Conservation (phyloP, 306 rosid genomes). For the Gleditsia sinensis region DNA sequence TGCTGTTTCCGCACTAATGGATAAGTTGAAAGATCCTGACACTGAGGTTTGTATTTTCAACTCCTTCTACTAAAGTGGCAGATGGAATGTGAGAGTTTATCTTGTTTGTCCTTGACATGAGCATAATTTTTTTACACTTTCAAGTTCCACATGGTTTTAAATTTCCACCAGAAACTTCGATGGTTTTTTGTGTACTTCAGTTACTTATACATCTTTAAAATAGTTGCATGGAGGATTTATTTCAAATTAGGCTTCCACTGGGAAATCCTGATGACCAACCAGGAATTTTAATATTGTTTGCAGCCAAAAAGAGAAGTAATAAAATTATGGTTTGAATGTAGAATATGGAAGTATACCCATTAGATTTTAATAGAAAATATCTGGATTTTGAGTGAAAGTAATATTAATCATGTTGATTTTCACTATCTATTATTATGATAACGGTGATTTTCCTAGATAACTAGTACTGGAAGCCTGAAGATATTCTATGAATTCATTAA, state of each 20-base stretch:
- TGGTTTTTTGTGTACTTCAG: background rate
- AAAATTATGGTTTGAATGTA: too few species aligned
- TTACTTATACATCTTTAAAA: constrained; percentile 16
- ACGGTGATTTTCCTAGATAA: background rate
- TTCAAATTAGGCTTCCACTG: constrained; percentile 2
- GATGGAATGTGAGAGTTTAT: background rate
- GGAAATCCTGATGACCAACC: too few species aligned
- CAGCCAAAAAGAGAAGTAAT: too few species aligned
- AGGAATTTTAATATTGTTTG: too few species aligned
- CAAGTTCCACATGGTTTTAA: background rate
- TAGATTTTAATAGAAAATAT: background rate
- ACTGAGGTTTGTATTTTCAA: constrained; percentile 57
- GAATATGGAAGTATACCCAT: background rate
- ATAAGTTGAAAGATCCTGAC: constrained; percentile 78
- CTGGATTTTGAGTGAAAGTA: background rate
- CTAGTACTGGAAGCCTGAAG: background rate
- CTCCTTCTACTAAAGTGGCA: constrained; percentile 2
- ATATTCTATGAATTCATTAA: background rate
- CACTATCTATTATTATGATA: background rate
- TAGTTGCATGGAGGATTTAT: background rate
- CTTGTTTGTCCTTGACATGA: constrained; percentile 7
- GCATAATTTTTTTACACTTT: constrained; percentile 7
- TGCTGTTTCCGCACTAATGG: constrained; percentile 56
- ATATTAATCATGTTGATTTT: constrained; percentile 8
- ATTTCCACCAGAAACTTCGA: background rate